A percentile compares a stretch with the other conserved stretches of the same genome.
Conservation (phyloP, 306 rosid species). For the Dalbergia cochinchinensis region DNA sequence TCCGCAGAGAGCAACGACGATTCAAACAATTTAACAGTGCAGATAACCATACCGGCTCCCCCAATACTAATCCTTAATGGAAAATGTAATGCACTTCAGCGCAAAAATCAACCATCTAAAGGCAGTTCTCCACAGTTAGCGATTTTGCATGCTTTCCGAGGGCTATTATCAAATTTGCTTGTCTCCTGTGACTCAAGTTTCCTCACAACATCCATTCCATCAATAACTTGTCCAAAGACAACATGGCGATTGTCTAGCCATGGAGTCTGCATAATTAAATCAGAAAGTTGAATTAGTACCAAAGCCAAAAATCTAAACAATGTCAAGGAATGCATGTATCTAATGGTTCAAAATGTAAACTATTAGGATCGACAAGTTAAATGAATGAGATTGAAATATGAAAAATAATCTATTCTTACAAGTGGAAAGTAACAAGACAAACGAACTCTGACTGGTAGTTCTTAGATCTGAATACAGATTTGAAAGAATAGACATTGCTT, state of each 20-base stretch:
- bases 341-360: background rate
- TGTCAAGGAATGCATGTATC: background rate
- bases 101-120: conserved; percentile 56
- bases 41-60: conserved; percentile 2
- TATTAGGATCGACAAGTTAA: conserved; percentile 5
- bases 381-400: conserved; percentile 25
- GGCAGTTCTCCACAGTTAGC: conserved; percentile 74
- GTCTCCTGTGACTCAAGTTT: conserved; percentile 74
- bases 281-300: conserved; percentile 31
- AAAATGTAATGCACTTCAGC: conserved; percentile 34
- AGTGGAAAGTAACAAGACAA: background rate
- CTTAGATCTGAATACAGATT: background rate
- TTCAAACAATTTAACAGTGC: conserved; percentile 2
- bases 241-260: conserved; percentile 91
- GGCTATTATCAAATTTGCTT: conserved; percentile 61
- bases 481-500: background rate
- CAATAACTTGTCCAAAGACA: conserved; percentile 78
- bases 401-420: background rate
- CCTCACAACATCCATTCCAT: conserved; percentile 75
- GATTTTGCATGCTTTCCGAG: conserved; percentile 73
- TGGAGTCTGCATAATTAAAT: conserved; percentile 68
- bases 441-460: background rate
- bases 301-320: conserved; percentile 44
- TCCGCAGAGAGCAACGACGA: conserved; percentile 9
- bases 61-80: conserved; percentile 33